Percentiles rank a stretch among this genome's conserved stretches.
Conservation (phyloP, 805 yeast species). For the Kodamaea restingae region DNA sequence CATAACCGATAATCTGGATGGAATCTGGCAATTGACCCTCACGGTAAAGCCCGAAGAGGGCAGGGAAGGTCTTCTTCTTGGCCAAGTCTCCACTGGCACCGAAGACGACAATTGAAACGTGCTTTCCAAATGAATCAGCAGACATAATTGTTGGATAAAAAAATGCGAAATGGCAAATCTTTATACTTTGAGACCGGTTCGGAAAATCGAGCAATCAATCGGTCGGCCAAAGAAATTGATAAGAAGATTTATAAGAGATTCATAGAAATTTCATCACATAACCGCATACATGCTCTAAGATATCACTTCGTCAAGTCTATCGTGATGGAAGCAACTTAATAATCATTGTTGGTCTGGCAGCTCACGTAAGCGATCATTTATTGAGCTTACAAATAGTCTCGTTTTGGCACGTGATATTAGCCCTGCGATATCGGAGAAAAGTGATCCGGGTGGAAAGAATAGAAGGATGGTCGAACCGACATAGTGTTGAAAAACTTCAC, state of each 20-base stretch:
- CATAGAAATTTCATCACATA: too few relatives aligned
- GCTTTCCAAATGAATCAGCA: conserved; percentile 49
- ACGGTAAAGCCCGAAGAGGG: conserved; percentile 63
- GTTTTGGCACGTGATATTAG: conserved; percentile 4
- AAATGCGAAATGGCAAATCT: conserved; percentile 2
- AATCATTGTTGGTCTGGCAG: neutral
- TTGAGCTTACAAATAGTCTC: neutral
- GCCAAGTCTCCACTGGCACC: conserved; percentile 97
- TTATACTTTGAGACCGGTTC: neutral
- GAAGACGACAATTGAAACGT: conserved; percentile 74
- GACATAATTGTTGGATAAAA: conserved; percentile 12
- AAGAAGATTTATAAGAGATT: neutral
- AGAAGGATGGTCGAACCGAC: neutral
- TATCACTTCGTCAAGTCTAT: too few relatives aligned
- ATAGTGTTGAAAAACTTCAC: too few relatives aligned
- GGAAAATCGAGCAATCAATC: neutral
- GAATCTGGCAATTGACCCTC: conserved; percentile 70
- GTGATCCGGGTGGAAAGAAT: neutral
- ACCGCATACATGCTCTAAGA: too few relatives aligned
- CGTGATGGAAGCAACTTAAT: neutral
- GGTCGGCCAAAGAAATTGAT: neutral
- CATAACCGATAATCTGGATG: conserved; percentile 84
- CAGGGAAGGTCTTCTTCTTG: conserved; percentile 91
- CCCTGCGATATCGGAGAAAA: conserved; percentile 2
- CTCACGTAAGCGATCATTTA: neutral